Base-by-base conservation (phyloP, 1,139 yeast species). In the Debaryomyces robertsiae region DNA sequence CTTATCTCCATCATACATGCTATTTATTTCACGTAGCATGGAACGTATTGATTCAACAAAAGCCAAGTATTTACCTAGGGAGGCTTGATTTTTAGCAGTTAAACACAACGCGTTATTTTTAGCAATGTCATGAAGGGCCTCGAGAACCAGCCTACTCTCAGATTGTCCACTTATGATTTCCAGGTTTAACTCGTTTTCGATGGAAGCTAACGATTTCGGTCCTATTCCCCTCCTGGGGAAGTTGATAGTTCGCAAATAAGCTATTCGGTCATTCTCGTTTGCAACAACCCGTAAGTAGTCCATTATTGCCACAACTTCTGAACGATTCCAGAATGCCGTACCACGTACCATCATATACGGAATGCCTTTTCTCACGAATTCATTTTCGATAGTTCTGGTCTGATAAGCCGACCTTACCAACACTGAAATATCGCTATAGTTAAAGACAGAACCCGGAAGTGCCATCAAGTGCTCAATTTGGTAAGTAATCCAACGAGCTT, bases 211-310 rank as follows among this genome's bases (percentile, higher is more conserved):
- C 0, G 83, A 65, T 38, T 76, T 76, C 2, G 69, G 73, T 0
- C 97, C 97, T n/a, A 89, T 58, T 0, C 95, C 93, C 41, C 84
- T 65, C 27, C 81, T 71, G 0, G 93, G 93, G 38, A 67, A 69
- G 36, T 76, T 75, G 27, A 90, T 51, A 0, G 84, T 73, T 29
- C 88, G 65, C 18, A 77, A 47, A 28, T 79, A 66, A 0, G 95
- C 87, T 23, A 78, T 58, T 40, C 77, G 66, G 54, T 87, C 95
- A 34, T 51, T 41, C 13, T 74, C 77, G 30, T 82, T 77, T 3
- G 78, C 69, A 9, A 86, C 67, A 1, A 81, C 78, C 38, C 87
- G 69, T 23, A 93, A 56, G 48, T 83, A 80, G 54, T 83, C 87
- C 37, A 90, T 46, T 41, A 87, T 69, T 0, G 78, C 65, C 14